Evolutionary conservation across 768 basidiomycete species (phyloP), one percentile per base, ranked within the genome.

Genomic region (Russula brevipes): DNA sequence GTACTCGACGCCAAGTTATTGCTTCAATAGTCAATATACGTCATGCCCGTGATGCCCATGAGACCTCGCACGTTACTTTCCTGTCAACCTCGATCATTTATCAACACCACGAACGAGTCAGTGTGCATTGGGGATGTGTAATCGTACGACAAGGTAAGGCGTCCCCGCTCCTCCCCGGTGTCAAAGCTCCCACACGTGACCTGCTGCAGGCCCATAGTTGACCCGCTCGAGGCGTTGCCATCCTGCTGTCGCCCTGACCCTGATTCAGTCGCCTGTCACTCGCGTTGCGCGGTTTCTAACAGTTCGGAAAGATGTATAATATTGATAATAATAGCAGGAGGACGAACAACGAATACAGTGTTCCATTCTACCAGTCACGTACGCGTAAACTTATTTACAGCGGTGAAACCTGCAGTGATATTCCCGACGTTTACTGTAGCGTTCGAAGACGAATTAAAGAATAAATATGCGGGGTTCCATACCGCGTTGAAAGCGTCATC

Each of bases 401-500:
- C 51, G 12, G 69, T 62, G 60, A 85, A 81, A 10, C 78, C 72
- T 61, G 67, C 61, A 14, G 80, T 83, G 57, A 85, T 77, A 70
- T 84, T 81, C 39, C 68, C 59, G 5, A 82, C 73, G 30, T 67
- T 73, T 17, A 69, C 72, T 2, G 69, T 62, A 46, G 71, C 68
- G 53, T 74, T 69, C 60, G 71, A 69, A 6, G 31, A n/a, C 1
- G 63, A 47, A 57, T 72, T 69, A 50, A 72, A 70, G 59, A 57
- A 72, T 35, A 67, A 57, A 49, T 78, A 72, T 41, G 79, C 80
- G 38, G 78, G 78, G 30, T 68, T 70, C 84, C 83, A 87, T 16
- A 83, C 80, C 30, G 67, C 53, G 57, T 81, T 81, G 68, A 87
- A 82, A 12, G 70, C 68, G 1, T 54, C 52, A 67, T 83, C 76